Conservation (phyloP, 2,329 filamentous ascomycete genomes). For the Graphilbum sp. region DNA sequence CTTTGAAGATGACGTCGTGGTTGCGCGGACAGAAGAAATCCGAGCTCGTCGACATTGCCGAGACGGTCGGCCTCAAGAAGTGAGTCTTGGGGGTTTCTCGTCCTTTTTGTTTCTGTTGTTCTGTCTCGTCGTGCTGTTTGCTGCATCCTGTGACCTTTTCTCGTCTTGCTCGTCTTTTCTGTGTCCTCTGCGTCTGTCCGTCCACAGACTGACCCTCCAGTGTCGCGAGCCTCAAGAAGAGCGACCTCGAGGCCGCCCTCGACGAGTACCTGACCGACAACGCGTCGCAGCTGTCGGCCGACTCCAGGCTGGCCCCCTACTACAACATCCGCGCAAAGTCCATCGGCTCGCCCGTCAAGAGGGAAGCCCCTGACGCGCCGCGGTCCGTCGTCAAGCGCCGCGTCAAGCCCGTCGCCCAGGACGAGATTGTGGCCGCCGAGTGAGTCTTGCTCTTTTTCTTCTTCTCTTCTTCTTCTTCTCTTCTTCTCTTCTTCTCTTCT, state of each 20-base stretch:
- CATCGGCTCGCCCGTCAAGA: conserved; percentile 45
- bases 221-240: conserved; percentile 56
- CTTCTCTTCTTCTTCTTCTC: too few relatives aligned
- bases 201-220: conserved; percentile 29
- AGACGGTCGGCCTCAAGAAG: conserved; percentile 54
- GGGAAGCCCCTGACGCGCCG: conserved; percentile 29
- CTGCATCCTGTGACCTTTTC: not conserved
- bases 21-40: conserved; percentile 69
- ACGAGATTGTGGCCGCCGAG: conserved; percentile 25
- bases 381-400: conserved; percentile 17
- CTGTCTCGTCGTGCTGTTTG: not conserved
- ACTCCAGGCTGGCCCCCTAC: conserved; percentile 55
- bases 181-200: too few relatives aligned
- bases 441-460: conserved; percentile 16
- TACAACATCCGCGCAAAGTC: conserved; percentile 51
- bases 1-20: conserved; percentile 39
- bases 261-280: conserved; percentile 60
- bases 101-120: not conserved
- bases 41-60: conserved; percentile 60
- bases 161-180: too few relatives aligned
- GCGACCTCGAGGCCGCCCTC: conserved; percentile 59
- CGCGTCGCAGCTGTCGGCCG: conserved; percentile 42
- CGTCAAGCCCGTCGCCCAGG: conserved; percentile 8
- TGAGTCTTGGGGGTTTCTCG: conserved; percentile 22
- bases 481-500: conserved; percentile 1